phyloP scores from a whole-genome alignment of 495 filamentous ascomycete species.

The Podospora pseudopauciseta region DNA sequence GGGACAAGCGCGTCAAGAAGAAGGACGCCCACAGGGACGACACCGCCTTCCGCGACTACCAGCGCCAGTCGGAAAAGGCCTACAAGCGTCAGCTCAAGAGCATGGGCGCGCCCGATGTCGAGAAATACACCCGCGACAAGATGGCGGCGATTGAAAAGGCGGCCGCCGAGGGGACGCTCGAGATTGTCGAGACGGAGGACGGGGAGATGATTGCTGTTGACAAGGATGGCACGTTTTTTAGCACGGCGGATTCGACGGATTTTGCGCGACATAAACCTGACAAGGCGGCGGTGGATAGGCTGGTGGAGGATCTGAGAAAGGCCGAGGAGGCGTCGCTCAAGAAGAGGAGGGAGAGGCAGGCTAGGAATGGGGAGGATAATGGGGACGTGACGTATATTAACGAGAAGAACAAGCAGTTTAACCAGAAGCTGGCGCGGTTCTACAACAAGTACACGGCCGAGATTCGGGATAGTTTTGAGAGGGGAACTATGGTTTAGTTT shows the following conservation, averaged over 20 bases:
- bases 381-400: constrained; percentile 98
- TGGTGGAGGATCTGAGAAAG: constrained; percentile 82
- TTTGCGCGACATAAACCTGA: constrained; percentile 85
- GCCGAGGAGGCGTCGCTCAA: constrained; percentile 81
- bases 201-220: constrained; percentile 94
- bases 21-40: constrained; percentile 78
- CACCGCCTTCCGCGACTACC: constrained; percentile 88
- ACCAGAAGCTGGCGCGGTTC: constrained; percentile 90
- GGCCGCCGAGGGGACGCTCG: constrained; percentile 71
- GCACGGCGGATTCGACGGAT: constrained; percentile 72
- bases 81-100: constrained; percentile 88
- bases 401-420: constrained; percentile 99
- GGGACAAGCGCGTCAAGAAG: constrained; percentile 87
- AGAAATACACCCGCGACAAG: constrained; percentile 81
- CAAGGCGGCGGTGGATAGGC: constrained; percentile 81
- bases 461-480: constrained; percentile 96
- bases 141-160: constrained; percentile 78
- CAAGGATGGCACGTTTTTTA: constrained; percentile 84
- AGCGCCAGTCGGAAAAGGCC: constrained; percentile 78
- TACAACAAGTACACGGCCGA: constrained; percentile 99
- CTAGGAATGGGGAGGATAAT: constrained; percentile 67
- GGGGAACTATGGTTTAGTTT: constrained; percentile 77
- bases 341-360: constrained; percentile 75
- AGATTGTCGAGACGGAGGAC: constrained; percentile 90
- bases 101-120: constrained; percentile 62